Conservation (phyloP, 1,139 yeast genomes). For the Debaryomyces nepalensis region DNA sequence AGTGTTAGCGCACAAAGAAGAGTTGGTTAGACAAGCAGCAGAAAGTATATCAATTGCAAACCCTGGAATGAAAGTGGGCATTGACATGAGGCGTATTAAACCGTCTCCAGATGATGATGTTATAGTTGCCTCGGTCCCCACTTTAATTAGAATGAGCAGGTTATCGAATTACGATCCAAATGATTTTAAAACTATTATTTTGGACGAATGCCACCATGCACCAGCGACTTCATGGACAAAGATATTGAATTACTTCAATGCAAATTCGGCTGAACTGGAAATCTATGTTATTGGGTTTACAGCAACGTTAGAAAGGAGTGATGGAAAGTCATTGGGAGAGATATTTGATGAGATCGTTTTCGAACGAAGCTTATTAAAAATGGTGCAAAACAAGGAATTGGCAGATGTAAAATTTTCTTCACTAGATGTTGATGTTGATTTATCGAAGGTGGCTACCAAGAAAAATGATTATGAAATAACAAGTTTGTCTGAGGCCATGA, state of each 20-base stretch:
- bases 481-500: constrained; percentile 59
- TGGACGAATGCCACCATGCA: constrained; percentile 96
- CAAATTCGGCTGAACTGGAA: constrained; percentile 43
- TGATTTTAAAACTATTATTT: constrained; percentile 70
- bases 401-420: constrained; percentile 71
- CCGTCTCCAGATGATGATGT: constrained; percentile 58
- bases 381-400: constrained; percentile 72
- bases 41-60: constrained; percentile 49
- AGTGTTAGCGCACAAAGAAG: constrained; percentile 82
- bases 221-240: constrained; percentile 70
- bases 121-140: constrained; percentile 77
- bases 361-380: constrained; percentile 65
- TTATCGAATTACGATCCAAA: constrained; percentile 57
- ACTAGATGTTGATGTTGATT: constrained; percentile 48
- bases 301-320: constrained; percentile 77
- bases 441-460: constrained; percentile 34
- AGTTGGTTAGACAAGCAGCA: constrained; percentile 75
- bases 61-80: constrained; percentile 60
- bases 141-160: constrained; percentile 56
- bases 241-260: constrained; percentile 63
- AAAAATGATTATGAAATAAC: constrained; percentile 60
- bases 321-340: constrained; percentile 59
- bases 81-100: constrained; percentile 69
- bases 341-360: constrained; percentile 78
- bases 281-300: constrained; percentile 80